phyloP scores from a whole-genome alignment of 495 filamentous ascomycete species.

The Parachaetomium inaequale region DNA sequence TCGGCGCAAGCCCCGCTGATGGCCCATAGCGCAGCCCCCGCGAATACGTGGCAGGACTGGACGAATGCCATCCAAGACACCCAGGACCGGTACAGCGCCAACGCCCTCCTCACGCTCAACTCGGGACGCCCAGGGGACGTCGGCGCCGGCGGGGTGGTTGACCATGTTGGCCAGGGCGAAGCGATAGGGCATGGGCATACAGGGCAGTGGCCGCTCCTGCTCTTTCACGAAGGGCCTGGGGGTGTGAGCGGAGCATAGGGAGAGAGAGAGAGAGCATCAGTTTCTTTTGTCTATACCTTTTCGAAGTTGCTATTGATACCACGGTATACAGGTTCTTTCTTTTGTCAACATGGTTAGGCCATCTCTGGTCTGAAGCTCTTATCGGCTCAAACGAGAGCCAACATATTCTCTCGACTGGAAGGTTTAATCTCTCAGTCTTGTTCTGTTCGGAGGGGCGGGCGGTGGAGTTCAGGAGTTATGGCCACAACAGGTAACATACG shows the following conservation, averaged over 20 bases:
- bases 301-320: background rate
- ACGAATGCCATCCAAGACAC: constrained; percentile 45
- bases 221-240: constrained; percentile 27
- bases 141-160: constrained; percentile 11
- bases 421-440: background rate
- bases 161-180: constrained; percentile 24
- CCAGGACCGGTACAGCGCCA: constrained; percentile 45
- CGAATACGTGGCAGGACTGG: constrained; percentile 48
- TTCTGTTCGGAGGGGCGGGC: background rate
- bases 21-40: constrained; percentile 14
- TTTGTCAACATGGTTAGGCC: background rate
- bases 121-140: constrained; percentile 23
- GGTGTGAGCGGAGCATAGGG: constrained; percentile 8
- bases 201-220: constrained; percentile 31
- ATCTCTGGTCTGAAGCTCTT: background rate
- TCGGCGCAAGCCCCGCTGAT: constrained; percentile 26
- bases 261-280: background rate
- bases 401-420: background rate
- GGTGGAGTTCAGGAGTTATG: background rate
- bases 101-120: constrained; percentile 41
- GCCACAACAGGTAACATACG: too few species aligned
- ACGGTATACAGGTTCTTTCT: background rate
- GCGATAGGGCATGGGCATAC: constrained; percentile 16
- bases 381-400: background rate
- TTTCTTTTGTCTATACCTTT: background rate